These are phyloP conservation scores for Mycena filopes DNA, from an alignment of 768 basidiomycete genomes.

Conservation along the genomic window DNA sequence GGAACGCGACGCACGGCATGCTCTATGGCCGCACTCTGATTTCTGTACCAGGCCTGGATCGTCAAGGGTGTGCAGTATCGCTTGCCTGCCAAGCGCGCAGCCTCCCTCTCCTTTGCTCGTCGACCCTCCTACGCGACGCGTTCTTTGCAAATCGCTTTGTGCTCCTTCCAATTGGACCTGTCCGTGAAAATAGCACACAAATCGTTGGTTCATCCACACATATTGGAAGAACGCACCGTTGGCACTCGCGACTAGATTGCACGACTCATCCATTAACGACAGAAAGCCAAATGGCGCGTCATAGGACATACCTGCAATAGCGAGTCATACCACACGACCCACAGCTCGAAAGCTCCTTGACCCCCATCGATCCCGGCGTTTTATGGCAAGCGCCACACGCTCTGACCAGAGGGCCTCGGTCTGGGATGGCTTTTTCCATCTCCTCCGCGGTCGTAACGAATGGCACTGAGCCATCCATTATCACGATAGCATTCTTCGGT, in stretches of 20 bases:
- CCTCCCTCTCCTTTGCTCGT: slow-evolving; percentile 1
- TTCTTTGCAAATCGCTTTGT: not conserved
- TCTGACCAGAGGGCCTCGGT: not conserved
- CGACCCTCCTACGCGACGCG: not conserved
- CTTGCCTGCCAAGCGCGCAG: not conserved
- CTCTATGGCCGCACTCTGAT: not conserved
- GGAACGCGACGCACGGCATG: not conserved
- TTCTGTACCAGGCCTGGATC: slow-evolving; percentile 7
- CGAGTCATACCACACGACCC: not conserved
- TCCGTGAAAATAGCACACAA: not conserved
- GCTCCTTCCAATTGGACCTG: slow-evolving; percentile 14
- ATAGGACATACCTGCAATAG: not conserved
- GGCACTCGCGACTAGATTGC: not conserved
- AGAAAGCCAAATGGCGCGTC: not conserved
- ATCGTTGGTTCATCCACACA: not conserved
- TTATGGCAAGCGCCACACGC: not conserved
- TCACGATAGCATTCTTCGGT: not conserved
- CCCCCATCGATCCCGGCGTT: not conserved
- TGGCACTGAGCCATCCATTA: slow-evolving; percentile 2
- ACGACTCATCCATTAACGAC: no score
- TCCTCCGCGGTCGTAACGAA: not conserved
- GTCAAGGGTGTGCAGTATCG: slow-evolving; percentile 2
- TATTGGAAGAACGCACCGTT: not conserved
- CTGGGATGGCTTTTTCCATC: not conserved
- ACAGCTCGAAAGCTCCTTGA: not conserved